These are phyloP conservation scores for Hepatocystis sp. DNA, from an alignment of 169 alveolate genomes.

Conservation along the genomic window DNA sequence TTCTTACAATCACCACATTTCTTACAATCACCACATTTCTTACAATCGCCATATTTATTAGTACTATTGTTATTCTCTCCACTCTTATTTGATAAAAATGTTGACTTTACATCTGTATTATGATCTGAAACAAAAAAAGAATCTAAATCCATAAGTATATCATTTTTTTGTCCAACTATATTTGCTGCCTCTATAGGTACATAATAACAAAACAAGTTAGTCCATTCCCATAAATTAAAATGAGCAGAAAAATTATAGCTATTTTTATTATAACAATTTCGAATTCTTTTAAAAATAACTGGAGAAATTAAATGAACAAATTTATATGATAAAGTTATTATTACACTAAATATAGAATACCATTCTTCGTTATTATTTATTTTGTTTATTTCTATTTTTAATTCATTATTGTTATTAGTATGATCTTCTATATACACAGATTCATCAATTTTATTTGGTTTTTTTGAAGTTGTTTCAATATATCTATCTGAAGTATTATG, in stretches of 20 bases:
- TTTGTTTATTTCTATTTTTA: too few species aligned
- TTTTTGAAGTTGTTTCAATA: conserved; percentile 12
- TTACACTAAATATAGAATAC: conserved; percentile 35
- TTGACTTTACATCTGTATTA: too few species aligned
- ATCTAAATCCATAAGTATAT: too few species aligned
- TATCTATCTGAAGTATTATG: not conserved
- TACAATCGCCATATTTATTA: too few species aligned
- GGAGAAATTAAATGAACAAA: conserved; percentile 14
- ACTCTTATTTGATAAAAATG: too few species aligned
- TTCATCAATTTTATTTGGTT: conserved; percentile 3
- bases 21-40: too few species aligned
- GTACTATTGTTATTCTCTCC: too few species aligned
- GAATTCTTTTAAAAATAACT: conserved; percentile 42
- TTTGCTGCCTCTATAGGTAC: conserved; percentile 13
- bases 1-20: too few species aligned
- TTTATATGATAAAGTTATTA: conserved; percentile 30
- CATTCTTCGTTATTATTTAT: conserved; percentile 63
- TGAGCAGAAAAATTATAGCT: conserved; percentile 15
- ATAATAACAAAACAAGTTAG: conserved; percentile 39
- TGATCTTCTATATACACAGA: conserved; percentile 28
- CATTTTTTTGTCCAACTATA: too few species aligned
- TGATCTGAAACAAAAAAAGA: too few species aligned
- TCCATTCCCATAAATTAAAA: conserved; percentile 63
- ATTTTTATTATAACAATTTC: conserved; percentile 19
- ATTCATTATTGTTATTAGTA: too few species aligned